Evolutionary conservation across 2,329 filamentous ascomycete genomes (phyloP).

Genomic region (Didymella glomerata): DNA sequence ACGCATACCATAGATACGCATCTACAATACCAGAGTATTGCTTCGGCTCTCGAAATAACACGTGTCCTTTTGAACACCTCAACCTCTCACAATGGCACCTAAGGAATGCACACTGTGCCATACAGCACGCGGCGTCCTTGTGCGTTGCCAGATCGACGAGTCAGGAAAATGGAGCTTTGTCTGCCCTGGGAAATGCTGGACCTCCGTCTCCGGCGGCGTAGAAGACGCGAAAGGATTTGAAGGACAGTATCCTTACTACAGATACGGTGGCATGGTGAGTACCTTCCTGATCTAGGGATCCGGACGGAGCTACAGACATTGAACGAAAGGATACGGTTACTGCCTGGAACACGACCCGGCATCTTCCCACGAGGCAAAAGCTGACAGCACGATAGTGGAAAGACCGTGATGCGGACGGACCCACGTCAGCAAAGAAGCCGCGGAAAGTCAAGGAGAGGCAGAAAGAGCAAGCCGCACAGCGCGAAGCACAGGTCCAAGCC

Average conservation of each 20-base stretch:
- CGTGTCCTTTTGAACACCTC: background rate
- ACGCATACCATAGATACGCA: background rate
- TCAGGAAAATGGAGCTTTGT: conserved; percentile 55
- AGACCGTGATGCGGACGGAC: conserved; percentile 51
- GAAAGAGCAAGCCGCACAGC: conserved; percentile 23
- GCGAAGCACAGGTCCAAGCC: background rate
- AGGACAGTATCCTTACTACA: conserved; percentile 28
- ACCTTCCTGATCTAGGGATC: background rate
- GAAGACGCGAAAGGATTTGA: conserved; percentile 48
- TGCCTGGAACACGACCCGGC: background rate
- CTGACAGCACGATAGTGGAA: conserved; percentile 48
- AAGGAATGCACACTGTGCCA: conserved; percentile 55
- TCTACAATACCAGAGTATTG: background rate
- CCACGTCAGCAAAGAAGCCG: conserved; percentile 54
- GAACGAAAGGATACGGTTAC: background rate
- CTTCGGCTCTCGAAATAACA: background rate
- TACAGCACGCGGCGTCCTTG: conserved; percentile 49
- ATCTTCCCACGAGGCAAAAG: background rate
- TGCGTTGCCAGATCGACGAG: conserved; percentile 56
- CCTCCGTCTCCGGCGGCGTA: conserved; percentile 54
- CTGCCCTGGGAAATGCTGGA: conserved; percentile 56
- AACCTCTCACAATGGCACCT: conserved; percentile 23
- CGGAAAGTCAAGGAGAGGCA: conserved; percentile 50
- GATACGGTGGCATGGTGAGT: conserved; percentile 47
- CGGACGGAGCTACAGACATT: background rate